Base-by-base conservation (phyloP, 805 yeast species). In the Teunomyces pallodes region DNA sequence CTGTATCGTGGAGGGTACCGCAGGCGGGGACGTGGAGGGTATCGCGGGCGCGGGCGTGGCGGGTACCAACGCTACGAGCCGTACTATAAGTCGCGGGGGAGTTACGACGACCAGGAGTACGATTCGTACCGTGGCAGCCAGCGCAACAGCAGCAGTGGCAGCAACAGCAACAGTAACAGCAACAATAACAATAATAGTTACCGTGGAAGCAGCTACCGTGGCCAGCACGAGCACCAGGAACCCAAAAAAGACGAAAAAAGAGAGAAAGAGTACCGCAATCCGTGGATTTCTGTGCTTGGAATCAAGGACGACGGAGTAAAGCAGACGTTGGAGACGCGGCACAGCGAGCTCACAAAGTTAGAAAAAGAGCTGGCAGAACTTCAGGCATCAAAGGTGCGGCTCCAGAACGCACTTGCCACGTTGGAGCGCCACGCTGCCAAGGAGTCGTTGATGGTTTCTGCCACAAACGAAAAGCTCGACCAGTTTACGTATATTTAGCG, bases 401-500 rank as follows among this genome's bases (percentile, higher is more conserved):
- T 69, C 36, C 56, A 56, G 33, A 46, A 46, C 20, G 46, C 54
- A 2, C 49, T 63, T 12, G 49, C 45, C 10, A 46, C 46, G 6
- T 46, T 66, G 30, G 62, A 61, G 40, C 47, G 53, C 9, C 67
- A 66, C 45, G 61, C 65, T 1, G 51, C 38, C 30, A 54, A 67
- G 42, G 77, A 74, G 46, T 68, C 58, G 14, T 52, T 70, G 33
- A 65, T 67, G 49, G 73, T 64, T 6, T 65, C 64, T 45, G 45
- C 70, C n/a, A 63, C 73, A 29, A 75, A 64, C 39, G 83, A 80
- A 51, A 77, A 77, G 54, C 62, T 80, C 38, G 83, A 78, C 52
- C 78, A 77, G 49, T 68, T 79, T 61, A 64, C 77, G 20, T 72
- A 72, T 49, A 53, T 72, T 45, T 75, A 54, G 5, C 31, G n/a